A percentile compares a stretch with the other conserved stretches of the same genome.
Evolutionary conservation across 768 basidiomycete genomes (phyloP).

Genomic region (Sporobolomyces roseus): DNA sequence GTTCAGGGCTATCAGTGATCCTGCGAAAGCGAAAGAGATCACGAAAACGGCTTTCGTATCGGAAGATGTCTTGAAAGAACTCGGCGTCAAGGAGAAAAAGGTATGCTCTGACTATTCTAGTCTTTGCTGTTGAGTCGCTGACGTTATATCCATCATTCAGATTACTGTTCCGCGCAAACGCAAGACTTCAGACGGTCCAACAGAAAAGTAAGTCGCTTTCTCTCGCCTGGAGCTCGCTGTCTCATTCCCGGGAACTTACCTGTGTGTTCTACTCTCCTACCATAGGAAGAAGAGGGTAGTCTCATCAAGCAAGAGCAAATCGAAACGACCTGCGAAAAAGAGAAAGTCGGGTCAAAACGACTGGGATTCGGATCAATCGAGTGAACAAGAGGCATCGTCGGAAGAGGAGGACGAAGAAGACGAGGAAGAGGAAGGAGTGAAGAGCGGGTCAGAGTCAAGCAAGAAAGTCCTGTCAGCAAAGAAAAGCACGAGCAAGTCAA

Average conservation of each 20-base stretch:
- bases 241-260: slow-evolving; percentile 17
- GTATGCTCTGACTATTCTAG: background rate
- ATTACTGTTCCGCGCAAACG: slow-evolving; percentile 9
- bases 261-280: background rate
- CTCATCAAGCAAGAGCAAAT: background rate
- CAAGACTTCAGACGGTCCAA: no score
- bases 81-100: slow-evolving; percentile 47
- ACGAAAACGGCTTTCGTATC: slow-evolving; percentile 66
- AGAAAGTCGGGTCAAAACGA: slow-evolving; percentile 9
- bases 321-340: slow-evolving; percentile 1
- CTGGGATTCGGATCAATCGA: slow-evolving; percentile 28
- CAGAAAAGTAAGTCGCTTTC: no score
- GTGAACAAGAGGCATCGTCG: background rate
- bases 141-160: background rate
- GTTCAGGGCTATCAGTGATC: slow-evolving; percentile 63
- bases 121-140: background rate
- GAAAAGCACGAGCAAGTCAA: slow-evolving; percentile 2
- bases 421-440: background rate
- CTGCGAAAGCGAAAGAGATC: slow-evolving; percentile 52
- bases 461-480: slow-evolving; percentile 3
- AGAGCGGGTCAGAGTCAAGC: background rate
- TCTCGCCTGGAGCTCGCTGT: slow-evolving; percentile 47
- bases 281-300: slow-evolving; percentile 44
- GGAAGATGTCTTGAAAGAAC: slow-evolving; percentile 59
- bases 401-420: slow-evolving; percentile 9